phyloP scores from a whole-genome alignment of 2,329 filamentous ascomycete species.

The Xylaria sp. region DNA sequence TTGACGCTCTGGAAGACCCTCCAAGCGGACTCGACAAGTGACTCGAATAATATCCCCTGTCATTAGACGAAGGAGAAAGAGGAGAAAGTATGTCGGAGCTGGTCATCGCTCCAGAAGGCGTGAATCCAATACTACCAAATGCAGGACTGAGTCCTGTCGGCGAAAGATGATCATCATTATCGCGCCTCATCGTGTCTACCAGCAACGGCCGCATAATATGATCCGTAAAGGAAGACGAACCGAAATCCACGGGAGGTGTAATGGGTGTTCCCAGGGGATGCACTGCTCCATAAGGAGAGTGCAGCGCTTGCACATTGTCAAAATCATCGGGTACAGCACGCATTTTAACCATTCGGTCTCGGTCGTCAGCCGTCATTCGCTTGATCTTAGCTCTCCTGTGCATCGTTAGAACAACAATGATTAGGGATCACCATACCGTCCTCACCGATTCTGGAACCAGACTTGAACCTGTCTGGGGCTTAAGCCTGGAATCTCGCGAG shows the following conservation, averaged over 20 bases:
- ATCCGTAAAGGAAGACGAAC: slow-evolving; percentile 62
- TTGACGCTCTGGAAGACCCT: slow-evolving; percentile 61
- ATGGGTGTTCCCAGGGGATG: slow-evolving; percentile 62
- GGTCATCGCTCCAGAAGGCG: slow-evolving; percentile 61
- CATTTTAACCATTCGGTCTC: slow-evolving; percentile 78
- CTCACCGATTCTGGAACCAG: slow-evolving; percentile 97
- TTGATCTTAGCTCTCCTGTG: slow-evolving; percentile 76
- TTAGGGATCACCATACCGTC: slow-evolving; percentile 34
- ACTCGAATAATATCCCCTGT: slow-evolving; percentile 65
- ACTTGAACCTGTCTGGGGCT: slow-evolving; percentile 95
- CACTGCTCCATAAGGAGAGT: slow-evolving; percentile 73
- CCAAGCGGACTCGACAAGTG: slow-evolving; percentile 61
- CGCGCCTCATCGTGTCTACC: slow-evolving; percentile 73
- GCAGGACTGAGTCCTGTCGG: slow-evolving; percentile 74
- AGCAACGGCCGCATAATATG: slow-evolving; percentile 75
- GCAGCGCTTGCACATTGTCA: slow-evolving; percentile 75
- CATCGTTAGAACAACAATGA: slow-evolving; percentile 39
- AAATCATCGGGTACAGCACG: slow-evolving; percentile 76
- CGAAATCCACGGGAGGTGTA: slow-evolving; percentile 61
- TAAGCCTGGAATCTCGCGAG: slow-evolving; percentile 88
- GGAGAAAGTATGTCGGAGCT: slow-evolving; percentile 68
- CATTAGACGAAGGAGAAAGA: slow-evolving; percentile 64
- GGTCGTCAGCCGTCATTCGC: slow-evolving; percentile 75
- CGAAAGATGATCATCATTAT: slow-evolving; percentile 73
- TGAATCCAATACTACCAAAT: slow-evolving; percentile 74